Conservation (phyloP, 1,284 basidiomycete genomes). For the Melampsora larici-populina region DNA sequence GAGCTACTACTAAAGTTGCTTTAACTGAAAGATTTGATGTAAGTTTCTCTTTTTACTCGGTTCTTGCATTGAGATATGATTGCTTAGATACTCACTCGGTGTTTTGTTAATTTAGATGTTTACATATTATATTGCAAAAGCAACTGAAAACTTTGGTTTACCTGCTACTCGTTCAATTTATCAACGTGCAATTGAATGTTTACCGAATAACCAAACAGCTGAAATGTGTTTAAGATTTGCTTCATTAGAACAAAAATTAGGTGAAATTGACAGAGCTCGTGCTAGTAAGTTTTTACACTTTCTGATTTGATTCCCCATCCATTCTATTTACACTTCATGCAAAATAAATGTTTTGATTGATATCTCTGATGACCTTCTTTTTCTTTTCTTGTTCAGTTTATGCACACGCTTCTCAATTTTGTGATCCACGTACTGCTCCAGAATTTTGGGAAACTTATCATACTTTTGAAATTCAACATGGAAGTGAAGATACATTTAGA, state of each 20-base stretch:
- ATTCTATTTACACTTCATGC: too few relatives aligned
- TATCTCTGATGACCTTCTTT: neutral
- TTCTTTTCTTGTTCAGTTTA: conserved; percentile 60
- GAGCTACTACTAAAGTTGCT: conserved; percentile 78
- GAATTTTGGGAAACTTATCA: conserved; percentile 41
- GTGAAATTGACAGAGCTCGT: conserved; percentile 95
- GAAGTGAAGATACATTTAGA: conserved; percentile 22
- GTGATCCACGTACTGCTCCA: conserved; percentile 73
- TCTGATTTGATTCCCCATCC: neutral
- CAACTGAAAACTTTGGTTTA: conserved; percentile 88
- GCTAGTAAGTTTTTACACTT: conserved; percentile 58
- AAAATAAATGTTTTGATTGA: too few relatives aligned
- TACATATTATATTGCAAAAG: conserved; percentile 95
- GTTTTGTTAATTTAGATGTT: conserved; percentile 67
- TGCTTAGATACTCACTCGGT: conserved; percentile 12
- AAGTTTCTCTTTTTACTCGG: conserved; percentile 49
- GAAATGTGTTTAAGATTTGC: conserved; percentile 97
- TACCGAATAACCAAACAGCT: conserved; percentile 92
- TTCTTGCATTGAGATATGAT: neutral
- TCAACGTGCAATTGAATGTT: conserved; percentile 86
- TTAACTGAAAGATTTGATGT: conserved; percentile 93
- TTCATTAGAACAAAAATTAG: conserved; percentile 90
- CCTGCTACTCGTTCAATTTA: conserved; percentile 96
- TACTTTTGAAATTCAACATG: conserved; percentile 31
- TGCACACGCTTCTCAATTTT: conserved; percentile 96